Percentiles rank a stretch among this genome's conserved stretches.
phyloP scores from a whole-genome alignment of 768 basidiomycete species.

The Galerina marginata region DNA sequence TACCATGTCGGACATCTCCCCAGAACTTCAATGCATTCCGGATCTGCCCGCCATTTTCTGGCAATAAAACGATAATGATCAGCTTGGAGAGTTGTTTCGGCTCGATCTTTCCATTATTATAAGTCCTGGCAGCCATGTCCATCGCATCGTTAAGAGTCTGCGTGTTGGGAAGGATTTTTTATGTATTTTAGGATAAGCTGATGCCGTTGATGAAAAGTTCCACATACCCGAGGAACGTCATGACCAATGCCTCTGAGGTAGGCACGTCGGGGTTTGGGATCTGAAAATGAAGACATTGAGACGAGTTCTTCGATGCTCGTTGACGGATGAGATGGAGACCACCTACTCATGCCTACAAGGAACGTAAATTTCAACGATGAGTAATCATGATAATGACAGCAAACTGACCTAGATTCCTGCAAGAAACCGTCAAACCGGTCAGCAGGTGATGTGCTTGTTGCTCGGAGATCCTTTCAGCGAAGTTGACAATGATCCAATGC shows the following conservation, averaged over 20 bases:
- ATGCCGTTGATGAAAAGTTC: too few species aligned
- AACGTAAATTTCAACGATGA: not conserved
- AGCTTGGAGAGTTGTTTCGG: too few species aligned
- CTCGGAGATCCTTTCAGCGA: not conserved
- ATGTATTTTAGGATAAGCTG: too few species aligned
- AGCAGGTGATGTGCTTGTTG: not conserved
- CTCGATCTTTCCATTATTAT: not conserved
- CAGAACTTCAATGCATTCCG: slow-evolving; percentile 51
- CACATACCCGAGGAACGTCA: too few species aligned
- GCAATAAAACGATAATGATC: slow-evolving; percentile 11
- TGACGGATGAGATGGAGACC: too few species aligned
- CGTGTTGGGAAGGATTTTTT: too few species aligned
- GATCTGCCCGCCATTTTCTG: slow-evolving; percentile 50
- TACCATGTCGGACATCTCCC: slow-evolving; percentile 9
- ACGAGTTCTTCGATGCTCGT: too few species aligned
- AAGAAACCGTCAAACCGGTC: slow-evolving; percentile 14
- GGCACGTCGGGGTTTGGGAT: too few species aligned
- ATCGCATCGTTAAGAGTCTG: not conserved
- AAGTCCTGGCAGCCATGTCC: too few species aligned
- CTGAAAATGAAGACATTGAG: too few species aligned
- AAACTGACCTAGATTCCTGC: slow-evolving; percentile 20
- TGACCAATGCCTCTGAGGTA: too few species aligned
- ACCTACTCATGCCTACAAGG: too few species aligned
- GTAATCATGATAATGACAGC: not conserved
- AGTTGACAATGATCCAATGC: slow-evolving; percentile 24